A percentile compares a stretch with the other conserved stretches of the same genome.
Evolutionary conservation across 2,329 filamentous ascomycete genomes (phyloP).

Genomic region (Dryadomyces sulphureus): DNA sequence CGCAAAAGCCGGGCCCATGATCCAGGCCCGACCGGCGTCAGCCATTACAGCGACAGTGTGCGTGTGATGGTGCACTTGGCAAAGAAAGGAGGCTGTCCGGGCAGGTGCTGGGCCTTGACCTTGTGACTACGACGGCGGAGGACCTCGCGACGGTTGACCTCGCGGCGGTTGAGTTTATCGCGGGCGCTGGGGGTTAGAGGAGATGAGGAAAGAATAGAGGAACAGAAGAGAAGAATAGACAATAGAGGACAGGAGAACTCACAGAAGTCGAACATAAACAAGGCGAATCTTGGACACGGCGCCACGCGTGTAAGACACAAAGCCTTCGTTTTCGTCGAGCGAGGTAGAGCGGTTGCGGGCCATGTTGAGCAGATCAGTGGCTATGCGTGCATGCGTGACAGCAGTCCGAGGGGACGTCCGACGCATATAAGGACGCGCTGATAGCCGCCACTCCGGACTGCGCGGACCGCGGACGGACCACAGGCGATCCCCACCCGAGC

Average conservation of each 20-base stretch:
- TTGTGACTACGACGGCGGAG: conserved; percentile 15
- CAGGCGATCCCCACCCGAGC: too few species aligned
- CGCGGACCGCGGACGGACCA: too few species aligned
- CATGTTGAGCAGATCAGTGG: not conserved
- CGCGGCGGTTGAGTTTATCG: conserved; percentile 7
- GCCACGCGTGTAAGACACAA: conserved; percentile 25
- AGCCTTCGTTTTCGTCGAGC: conserved; percentile 15
- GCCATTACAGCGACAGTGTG: conserved; percentile 10
- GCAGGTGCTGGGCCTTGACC: conserved; percentile 8
- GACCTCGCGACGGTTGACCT: conserved; percentile 8
- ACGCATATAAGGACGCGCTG: too few species aligned
- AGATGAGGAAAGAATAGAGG: not conserved
- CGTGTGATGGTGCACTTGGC: conserved; percentile 18
- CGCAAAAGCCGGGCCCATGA: conserved; percentile 20
- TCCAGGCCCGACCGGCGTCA: not conserved
- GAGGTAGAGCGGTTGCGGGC: not conserved
- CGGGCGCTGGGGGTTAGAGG: conserved; percentile 6
- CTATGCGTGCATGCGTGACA: not conserved
- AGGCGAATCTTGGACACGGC: conserved; percentile 31
- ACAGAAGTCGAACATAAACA: conserved; percentile 20
- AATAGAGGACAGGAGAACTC: not conserved
- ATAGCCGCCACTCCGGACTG: too few species aligned
- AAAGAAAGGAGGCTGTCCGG: conserved; percentile 14
- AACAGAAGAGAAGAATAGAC: not conserved
- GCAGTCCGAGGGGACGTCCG: not conserved